Evolutionary conservation across 495 filamentous ascomycete genomes (phyloP).

Genomic region (Penicillium macrosclerotiorum): DNA sequence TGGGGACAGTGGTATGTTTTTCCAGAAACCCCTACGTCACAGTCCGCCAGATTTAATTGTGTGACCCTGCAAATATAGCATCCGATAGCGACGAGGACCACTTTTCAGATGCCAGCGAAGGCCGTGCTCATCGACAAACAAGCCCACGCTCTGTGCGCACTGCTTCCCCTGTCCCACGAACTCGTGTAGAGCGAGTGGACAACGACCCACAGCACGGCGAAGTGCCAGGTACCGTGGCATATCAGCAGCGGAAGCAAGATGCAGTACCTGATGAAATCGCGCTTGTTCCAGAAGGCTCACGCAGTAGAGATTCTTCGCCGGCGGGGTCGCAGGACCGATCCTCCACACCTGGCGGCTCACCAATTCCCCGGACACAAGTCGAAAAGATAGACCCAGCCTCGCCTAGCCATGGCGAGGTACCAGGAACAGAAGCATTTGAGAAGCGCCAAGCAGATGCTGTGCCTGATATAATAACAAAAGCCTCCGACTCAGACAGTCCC

Average conservation of each 20-base stretch:
- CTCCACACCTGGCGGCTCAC: conserved; percentile 51
- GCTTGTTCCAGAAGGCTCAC: conserved; percentile 55
- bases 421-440: conserved; percentile 76
- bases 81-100: conserved; percentile 80
- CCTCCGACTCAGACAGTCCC: conserved; percentile 24
- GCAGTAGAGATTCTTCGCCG: conserved; percentile 45
- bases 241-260: conserved; percentile 55
- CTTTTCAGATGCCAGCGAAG: conserved; percentile 87
- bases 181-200: conserved; percentile 62
- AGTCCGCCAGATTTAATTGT: too few species aligned
- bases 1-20: conserved; percentile 69
- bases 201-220: conserved; percentile 57
- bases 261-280: conserved; percentile 66
- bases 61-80: conserved; percentile 19
- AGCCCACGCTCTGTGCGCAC: conserved; percentile 34
- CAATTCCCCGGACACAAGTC: conserved; percentile 79
- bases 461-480: conserved; percentile 64
- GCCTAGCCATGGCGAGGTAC: conserved; percentile 81
- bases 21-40: neutral
- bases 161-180: conserved; percentile 59
- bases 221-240: conserved; percentile 60
- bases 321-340: conserved; percentile 37
- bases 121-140: conserved; percentile 38
- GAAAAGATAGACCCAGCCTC: conserved; percentile 68
- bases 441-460: conserved; percentile 77